A percentile compares a stretch with the other conserved stretches of the same genome.
phyloP scores from a whole-genome alignment of 345 rosid species.

The Pugionium cornutum region DNA sequence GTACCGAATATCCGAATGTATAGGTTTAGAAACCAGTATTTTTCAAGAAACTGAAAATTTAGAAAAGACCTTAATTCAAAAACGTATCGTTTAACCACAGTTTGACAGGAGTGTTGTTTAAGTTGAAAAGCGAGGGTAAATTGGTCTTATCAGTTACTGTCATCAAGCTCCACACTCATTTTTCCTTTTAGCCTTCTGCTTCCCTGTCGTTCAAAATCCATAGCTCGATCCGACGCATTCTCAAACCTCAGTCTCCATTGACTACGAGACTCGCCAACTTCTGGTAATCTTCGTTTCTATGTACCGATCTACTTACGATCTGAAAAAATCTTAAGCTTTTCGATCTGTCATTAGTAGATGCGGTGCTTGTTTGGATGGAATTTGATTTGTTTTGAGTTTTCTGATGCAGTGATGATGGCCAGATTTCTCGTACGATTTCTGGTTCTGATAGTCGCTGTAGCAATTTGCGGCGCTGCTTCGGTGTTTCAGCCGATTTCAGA shows the following conservation, averaged over 20 bases:
- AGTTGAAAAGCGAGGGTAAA: constrained; percentile 23
- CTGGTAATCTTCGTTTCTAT: constrained; percentile 2
- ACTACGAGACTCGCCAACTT: constrained; percentile 37
- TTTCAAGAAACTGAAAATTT: too few species aligned
- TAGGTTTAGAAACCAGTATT: too few species aligned
- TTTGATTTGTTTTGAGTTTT: constrained; percentile 16
- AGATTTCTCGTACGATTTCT: constrained; percentile 47
- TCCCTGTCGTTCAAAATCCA: constrained; percentile 13
- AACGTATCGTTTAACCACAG: not conserved
- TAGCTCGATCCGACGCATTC: constrained; percentile 33
- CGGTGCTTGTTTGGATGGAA: not conserved
- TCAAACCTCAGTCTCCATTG: constrained; percentile 41
- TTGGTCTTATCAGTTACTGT: constrained; percentile 10
- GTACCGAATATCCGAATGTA: too few species aligned
- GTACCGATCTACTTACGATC: constrained; percentile 29
- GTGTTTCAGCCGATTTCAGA: constrained; percentile 78
- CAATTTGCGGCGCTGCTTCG: constrained; percentile 60
- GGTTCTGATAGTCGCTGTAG: constrained; percentile 44
- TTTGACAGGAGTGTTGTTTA: not conserved
- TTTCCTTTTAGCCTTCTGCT: not conserved
- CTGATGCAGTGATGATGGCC: constrained; percentile 60
- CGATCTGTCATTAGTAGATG: not conserved
- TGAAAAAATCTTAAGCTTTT: not conserved
- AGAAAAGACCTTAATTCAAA: too few species aligned
- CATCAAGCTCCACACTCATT: constrained; percentile 21